These are phyloP conservation scores for Yarrowia galli DNA, from an alignment of 1,139 yeast genomes.

Conservation along the genomic window DNA sequence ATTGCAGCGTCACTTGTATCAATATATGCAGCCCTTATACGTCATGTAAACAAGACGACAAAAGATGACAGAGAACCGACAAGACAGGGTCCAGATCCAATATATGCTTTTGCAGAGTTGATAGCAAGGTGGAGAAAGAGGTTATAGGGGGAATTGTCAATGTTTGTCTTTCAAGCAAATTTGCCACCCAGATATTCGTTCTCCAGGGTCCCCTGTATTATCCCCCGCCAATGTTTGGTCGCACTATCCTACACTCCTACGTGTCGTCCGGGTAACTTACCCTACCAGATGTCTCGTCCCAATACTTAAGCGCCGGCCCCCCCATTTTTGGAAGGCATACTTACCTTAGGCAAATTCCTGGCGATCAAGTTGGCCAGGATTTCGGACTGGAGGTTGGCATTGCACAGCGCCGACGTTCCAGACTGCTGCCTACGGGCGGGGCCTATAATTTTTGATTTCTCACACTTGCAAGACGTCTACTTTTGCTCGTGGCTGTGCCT, in stretches of 20 bases:
- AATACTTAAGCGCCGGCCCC: not conserved
- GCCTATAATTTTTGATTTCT: conserved; percentile 34
- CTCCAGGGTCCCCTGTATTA: too few species aligned
- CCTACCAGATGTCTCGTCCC: conserved; percentile 2
- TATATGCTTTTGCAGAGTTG: too few species aligned
- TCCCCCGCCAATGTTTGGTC: too few species aligned
- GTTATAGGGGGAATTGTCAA: too few species aligned
- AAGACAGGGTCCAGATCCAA: too few species aligned
- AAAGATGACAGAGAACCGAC: too few species aligned
- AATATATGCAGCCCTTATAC: conserved; percentile 9
- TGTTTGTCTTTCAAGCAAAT: too few species aligned
- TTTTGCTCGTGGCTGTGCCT: not conserved
- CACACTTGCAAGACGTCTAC: not conserved
- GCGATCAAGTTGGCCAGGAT: conserved; percentile 35
- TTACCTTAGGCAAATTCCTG: conserved; percentile 32
- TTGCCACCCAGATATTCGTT: not conserved
- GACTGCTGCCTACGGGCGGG: conserved; percentile 32
- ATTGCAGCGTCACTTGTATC: not conserved
- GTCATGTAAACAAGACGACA: conserved; percentile 1
- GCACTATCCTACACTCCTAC: too few species aligned
- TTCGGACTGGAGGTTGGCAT: conserved; percentile 37
- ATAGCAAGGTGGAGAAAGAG: too few species aligned
- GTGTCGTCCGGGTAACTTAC: conserved; percentile 6
- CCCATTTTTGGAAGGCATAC: conserved; percentile 32
- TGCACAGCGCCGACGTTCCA: conserved; percentile 35